Base-by-base conservation (phyloP, 1,284 basidiomycete species). In the Entoloma clypeatum region DNA sequence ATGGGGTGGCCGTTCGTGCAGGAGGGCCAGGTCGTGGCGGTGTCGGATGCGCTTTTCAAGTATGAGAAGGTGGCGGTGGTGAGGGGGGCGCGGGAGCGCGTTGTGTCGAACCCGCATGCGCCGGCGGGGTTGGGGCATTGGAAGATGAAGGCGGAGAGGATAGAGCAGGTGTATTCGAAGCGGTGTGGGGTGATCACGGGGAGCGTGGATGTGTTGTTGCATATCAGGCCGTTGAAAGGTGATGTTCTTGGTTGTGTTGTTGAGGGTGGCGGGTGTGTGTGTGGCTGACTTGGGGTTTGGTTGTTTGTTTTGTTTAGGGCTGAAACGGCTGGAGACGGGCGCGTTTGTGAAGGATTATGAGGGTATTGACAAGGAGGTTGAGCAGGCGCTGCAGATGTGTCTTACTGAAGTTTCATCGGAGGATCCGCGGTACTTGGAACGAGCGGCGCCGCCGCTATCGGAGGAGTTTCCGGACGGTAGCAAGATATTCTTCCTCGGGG, bases 291-390 rank as follows among this genome's bases (percentile, higher is more conserved):
- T n/a, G 3, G 13, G 13, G 27, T 11, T 51, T 31, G 21, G 27
- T 45, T 14, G 32, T 14, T 17, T 6, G 11, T 10, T 18, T 37
- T 32, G 14, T 31, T 31, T 53, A 86, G 92, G 93, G 22, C 67
- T 99, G 52, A 93, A 88, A 62, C 83, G 91, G 10, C 65, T 94
- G 26, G 91, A 97, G 47, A 81, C 78, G 18, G 95, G 91, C 8
- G 88, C 94, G 0, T 78, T 98, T 46, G 78, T 97, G 49, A 99
- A 99, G 65, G 92, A 99, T 54, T 99, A 95, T 58, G 92, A 95
- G 55, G 79, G 71, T 0, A 60, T 67, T 0, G 81, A 91, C 19
- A 90, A 89, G 55, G 92, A 96, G 62, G 71, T 78, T 7, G 88
- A 92, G 45, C 85, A 88, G 50, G 91, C 92, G 0, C 74, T 92